A percentile compares a stretch with the other conserved stretches of the same genome.
These are phyloP conservation scores for Fragilaria radians DNA, from an alignment of 108 stramenopile genomes.

Conservation along the genomic window DNA sequence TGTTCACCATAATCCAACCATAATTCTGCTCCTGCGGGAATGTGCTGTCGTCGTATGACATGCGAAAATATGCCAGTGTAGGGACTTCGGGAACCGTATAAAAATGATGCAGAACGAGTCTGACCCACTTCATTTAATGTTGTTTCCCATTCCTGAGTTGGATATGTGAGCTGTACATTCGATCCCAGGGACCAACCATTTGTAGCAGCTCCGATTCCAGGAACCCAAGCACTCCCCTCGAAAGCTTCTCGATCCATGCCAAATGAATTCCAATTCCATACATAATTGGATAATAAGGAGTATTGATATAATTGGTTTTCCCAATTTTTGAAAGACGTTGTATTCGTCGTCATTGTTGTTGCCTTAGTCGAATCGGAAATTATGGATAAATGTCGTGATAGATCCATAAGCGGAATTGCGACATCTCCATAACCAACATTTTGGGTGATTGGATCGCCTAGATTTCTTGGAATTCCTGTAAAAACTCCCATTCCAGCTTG, in stretches of 20 bases:
- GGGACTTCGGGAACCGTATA: too few species aligned
- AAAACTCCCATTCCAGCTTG: slow-evolving; percentile 37
- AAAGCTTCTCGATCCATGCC: background rate
- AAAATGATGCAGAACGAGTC: background rate
- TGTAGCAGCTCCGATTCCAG: slow-evolving; percentile 36
- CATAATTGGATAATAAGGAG: background rate
- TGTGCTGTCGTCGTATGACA: slow-evolving; percentile 16
- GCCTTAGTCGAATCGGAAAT: too few species aligned
- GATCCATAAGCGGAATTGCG: slow-evolving; percentile 40
- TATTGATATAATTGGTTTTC: too few species aligned
- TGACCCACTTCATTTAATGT: slow-evolving; percentile 6
- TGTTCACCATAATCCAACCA: slow-evolving; percentile 57
- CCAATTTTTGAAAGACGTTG: too few species aligned
- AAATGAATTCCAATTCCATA: background rate
- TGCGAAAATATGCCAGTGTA: too few species aligned
- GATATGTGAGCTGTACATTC: slow-evolving; percentile 8
- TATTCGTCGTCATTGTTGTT: too few species aligned
- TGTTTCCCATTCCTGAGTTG: slow-evolving; percentile 9
- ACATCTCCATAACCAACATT: slow-evolving; percentile 20
- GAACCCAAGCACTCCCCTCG: slow-evolving; percentile 15
- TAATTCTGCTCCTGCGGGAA: slow-evolving; percentile 56
- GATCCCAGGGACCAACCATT: too few species aligned
- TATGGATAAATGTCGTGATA: too few species aligned
- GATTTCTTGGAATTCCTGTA: slow-evolving; percentile 8
- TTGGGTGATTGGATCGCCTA: background rate